Base-by-base conservation (phyloP, 306 rosid genomes). In the Castanea sativa region DNA sequence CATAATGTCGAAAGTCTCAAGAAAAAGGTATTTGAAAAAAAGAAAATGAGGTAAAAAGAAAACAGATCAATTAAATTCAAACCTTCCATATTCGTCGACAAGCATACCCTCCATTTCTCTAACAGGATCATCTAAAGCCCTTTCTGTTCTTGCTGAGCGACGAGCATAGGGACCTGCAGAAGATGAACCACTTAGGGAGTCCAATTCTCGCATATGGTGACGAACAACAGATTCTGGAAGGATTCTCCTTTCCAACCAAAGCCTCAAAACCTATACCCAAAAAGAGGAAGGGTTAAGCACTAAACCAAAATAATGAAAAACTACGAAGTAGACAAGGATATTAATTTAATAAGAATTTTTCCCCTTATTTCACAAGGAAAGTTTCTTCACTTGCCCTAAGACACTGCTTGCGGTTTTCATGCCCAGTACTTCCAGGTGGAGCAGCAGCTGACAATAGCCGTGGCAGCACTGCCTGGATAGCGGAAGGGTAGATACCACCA, bases 1-100 rank as follows among this genome's bases (percentile, higher is more conserved):
- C 86, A 77, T 69, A 76, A 80, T 77, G 71, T 49, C 80, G 79
- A 73, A 72, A 76, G 68, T 18, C 16, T 76, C 80, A 65, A 85
- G 73, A 43, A 61, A 55, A 80, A 52, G 45, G 69, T 53, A 57
- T 73, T 21, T 71, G 6, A 27, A 57, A 29, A 27, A 57, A 29
- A 69, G 76, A 74, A 73, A 11, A 19, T 2, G 29, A 13, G 43
- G 77, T 25, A 77, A 63, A 23, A 45, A 4, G 15, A 27, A 35
- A 80, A 69, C 10, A 73, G 60, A 78, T 7, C 60, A 21, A 79
- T 74, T 12, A 60, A 83, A 79, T 76, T 73, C 97, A 85, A 85
- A 94, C 99, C 99, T 94, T 91, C 99, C 99, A 86, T 94, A 94
- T 91, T 94, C 99, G 25, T 94, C 97, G 67, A 92, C 99, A 87